Conservation (phyloP, 768 basidiomycete genomes). For the Sarcodon aspratus region DNA sequence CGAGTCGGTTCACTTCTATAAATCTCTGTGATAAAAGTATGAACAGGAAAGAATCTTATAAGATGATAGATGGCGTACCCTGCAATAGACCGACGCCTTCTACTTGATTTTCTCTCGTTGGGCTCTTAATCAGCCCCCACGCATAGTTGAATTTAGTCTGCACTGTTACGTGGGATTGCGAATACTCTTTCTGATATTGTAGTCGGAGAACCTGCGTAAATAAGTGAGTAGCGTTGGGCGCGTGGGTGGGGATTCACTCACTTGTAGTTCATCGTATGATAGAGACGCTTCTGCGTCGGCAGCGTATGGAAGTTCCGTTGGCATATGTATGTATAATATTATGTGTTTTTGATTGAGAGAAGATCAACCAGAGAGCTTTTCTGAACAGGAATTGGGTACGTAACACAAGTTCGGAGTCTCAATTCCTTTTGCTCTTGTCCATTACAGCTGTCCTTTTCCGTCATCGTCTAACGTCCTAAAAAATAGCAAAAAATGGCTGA, state of each 20-base stretch:
- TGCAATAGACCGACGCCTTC: constrained; percentile 88
- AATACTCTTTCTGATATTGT: constrained; percentile 85
- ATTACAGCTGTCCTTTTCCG: no score
- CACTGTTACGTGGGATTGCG: constrained; percentile 74
- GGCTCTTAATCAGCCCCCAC: constrained; percentile 95
- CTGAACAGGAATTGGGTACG: no score
- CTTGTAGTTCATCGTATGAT: constrained; percentile 84
- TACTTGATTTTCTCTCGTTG: constrained; percentile 72
- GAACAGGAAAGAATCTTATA: neutral
- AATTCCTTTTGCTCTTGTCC: no score
- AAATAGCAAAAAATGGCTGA: neutral
- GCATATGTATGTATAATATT: constrained; percentile 23
- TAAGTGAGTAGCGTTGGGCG: neutral
- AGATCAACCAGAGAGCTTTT: no score
- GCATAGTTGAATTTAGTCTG: constrained; percentile 98
- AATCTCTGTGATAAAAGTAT: constrained; percentile 46
- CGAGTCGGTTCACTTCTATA: constrained; percentile 81
- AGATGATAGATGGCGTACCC: constrained; percentile 33
- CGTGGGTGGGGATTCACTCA: constrained; percentile 18
- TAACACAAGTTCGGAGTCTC: no score
- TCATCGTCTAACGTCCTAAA: no score
- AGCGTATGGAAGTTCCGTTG: constrained; percentile 88
- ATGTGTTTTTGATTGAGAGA: neutral
- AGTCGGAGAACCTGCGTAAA: constrained; percentile 60
- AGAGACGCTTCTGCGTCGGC: constrained; percentile 89